Evolutionary conservation across 306 rosid genomes (phyloP), one percentile per base, ranked within the genome.

Genomic region (Cucumis melo): DNA sequence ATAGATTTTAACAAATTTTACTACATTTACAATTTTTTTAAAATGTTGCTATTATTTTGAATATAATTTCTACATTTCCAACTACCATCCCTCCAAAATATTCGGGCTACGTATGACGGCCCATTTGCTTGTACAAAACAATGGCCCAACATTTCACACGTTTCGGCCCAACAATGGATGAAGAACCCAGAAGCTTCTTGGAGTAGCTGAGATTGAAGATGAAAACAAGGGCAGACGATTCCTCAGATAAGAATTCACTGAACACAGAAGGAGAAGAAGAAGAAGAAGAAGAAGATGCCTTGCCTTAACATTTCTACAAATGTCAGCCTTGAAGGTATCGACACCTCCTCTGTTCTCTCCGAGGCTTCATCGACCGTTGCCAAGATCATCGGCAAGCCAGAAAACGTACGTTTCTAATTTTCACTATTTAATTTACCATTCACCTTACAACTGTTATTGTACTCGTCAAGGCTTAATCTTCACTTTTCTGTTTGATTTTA

Each of bases 301-400:
- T 91, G 97, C 89, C 90, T 94, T 24, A 94, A 89, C 84, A 46
- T 94, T 80, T 89, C 96, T 39, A 85, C 91, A 36, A 94, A 94
- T 88, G 92, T 94, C 32, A 64, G 75, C 85, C 88, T 90, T 0
- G 94, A 88, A 8, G 92, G 93, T 58, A 82, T 91, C 1, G 96
- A 91, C 88, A 87, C 95, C 85, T 94, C 98, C 73, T 84, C 93
- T 83, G 84, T 94, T 81, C 95, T 94, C 75, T 86, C 98, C 4
- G 95, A 94, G 76, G 95, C 96, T 80, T 90, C 96, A 84, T 90
- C 98, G 83, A 81, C 87, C 57, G 94, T 93, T 75, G 88, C 98
- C 74, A 77, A 38, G 16, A 36, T 93, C 83, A 77, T 87, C 81
- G 94, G 90, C 78, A 93, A 88, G 75, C 97, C 97, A 8, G 96